These are phyloP conservation scores for Jatropha multifida DNA, from an alignment of 441 rosid genomes.

Conservation along the genomic window DNA sequence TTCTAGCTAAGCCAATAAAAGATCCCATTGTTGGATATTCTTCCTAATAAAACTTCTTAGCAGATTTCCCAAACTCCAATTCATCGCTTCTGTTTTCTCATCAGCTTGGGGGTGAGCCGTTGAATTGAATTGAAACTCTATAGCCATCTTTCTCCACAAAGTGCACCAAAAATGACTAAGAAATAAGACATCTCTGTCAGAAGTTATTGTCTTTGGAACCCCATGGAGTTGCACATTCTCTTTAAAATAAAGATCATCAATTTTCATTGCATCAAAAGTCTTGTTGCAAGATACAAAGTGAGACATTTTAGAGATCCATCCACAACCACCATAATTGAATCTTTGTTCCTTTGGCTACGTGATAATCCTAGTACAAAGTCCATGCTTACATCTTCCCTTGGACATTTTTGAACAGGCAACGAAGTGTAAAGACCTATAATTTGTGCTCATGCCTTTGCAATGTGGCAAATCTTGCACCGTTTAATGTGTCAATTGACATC, in stretches of 20 bases:
- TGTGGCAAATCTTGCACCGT: neutral
- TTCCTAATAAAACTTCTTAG: neutral
- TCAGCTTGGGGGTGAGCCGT: neutral
- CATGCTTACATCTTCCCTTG: neutral
- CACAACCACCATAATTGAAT: neutral
- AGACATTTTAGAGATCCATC: slow-evolving; percentile 4
- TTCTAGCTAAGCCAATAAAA: neutral
- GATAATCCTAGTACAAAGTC: slow-evolving; percentile 4
- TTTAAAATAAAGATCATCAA: neutral
- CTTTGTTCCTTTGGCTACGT: neutral
- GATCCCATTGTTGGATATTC: neutral
- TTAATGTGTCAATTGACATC: neutral
- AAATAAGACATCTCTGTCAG: neutral
- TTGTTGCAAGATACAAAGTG: neutral
- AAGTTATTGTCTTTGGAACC: neutral
- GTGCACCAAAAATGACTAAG: neutral
- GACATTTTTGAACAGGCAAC: neutral
- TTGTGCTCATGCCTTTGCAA: neutral
- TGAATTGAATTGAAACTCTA: neutral
- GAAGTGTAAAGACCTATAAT: neutral
- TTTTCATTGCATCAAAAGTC: neutral
- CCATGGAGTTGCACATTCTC: neutral
- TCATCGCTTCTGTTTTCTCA: neutral
- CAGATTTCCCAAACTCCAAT: neutral
- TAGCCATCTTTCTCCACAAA: neutral